Evolutionary conservation across 2,329 filamentous ascomycete genomes (phyloP).

Genomic region (Sphaerostilbella broomeana): DNA sequence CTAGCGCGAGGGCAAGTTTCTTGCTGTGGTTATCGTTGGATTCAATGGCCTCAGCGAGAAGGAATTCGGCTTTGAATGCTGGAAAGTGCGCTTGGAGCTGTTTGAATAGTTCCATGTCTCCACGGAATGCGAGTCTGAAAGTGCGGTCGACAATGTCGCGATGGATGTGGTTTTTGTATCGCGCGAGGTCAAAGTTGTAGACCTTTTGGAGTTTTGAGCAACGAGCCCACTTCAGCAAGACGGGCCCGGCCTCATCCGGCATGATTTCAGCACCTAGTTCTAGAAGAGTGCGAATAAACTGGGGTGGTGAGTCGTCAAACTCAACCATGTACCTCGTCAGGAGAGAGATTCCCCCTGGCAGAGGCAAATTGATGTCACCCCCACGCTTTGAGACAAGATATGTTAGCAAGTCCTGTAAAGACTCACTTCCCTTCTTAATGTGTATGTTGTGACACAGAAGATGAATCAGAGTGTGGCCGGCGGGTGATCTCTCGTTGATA

Average conservation of each 20-base stretch:
- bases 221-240: constrained; percentile 3
- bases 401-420: background rate
- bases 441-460: background rate
- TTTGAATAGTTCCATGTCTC: background rate
- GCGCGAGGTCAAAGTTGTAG: background rate
- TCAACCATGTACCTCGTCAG: constrained; percentile 1
- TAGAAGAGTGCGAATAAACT: background rate
- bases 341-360: background rate
- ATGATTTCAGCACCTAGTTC: constrained; percentile 1
- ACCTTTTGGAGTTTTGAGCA: background rate
- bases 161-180: background rate
- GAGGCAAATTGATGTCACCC: background rate
- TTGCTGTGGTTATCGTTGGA: background rate
- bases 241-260: background rate
- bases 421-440: background rate
- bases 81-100: background rate
- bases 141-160: background rate
- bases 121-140: background rate
- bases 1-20: background rate
- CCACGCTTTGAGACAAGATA: background rate
- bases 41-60: background rate
- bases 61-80: background rate
- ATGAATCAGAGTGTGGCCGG: background rate
- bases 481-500: background rate
- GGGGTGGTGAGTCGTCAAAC: background rate